Evolutionary conservation across 345 rosid species (phyloP), one percentile per base, ranked within the genome.

Genomic region (Isatis tinctoria): DNA sequence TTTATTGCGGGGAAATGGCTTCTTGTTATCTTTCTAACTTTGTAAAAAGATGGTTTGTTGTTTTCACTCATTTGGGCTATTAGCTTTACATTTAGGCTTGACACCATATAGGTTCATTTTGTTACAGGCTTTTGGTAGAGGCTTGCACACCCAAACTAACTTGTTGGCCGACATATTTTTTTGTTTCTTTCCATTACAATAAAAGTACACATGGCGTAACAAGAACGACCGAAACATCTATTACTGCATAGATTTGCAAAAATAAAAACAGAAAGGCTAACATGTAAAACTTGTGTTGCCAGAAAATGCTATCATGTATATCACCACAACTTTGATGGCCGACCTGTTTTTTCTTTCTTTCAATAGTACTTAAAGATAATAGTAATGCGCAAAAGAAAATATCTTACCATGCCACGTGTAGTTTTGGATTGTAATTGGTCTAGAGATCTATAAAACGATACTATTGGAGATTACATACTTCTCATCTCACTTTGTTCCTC

Each of bases 81-180:
- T 32, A 32, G 35, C 35, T 32, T 32, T 32, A 32, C 14, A 58
- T 43, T 44, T 32, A 54, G 40, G 28, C 13, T 16, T 40, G 41
- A 6, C 17, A 14, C 54, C n/a, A 43, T 32, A 32, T 32, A 6
- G 8, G 35, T 32, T 6, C 35, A 32, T 32, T 32, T 32, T 8
- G 35, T 32, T 32, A 8, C 35, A 6, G 35, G 70, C 36, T 53
- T 33, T 41, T 20, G 24, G 36, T 63, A 14, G 17, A 69, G 47
- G 57, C 57, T 43, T 56, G 1, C 30, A 48, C 56, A 37, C 35
- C 37, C 4, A 65, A 47, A 18, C 35, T 14, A 65, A 66, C 6
- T 43, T 56, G 11, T 65, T 58, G 78, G 61, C 78, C 78, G 78
- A 74, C 78, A 61, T 74, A 32, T 2, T 4, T 67, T 32, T 32